Percentiles rank a stretch among this genome's conserved stretches.
These are phyloP conservation scores for Sonneratia alba DNA, from an alignment of 345 rosid species.

Conservation along the genomic window DNA sequence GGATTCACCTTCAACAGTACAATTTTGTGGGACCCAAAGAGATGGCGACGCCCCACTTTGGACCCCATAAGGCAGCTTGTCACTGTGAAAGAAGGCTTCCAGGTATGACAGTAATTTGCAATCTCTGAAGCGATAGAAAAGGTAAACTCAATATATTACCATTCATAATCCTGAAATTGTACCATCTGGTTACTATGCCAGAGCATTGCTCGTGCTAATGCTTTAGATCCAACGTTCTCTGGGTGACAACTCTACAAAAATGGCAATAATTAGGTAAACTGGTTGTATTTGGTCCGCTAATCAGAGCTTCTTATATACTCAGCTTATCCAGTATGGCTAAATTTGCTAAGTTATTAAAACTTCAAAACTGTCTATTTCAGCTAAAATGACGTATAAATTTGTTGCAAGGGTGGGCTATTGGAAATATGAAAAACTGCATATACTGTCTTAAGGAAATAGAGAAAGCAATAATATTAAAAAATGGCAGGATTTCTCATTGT, in stretches of 20 bases:
- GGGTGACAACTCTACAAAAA: background rate
- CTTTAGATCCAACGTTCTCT: background rate
- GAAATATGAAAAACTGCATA: too few relatives aligned
- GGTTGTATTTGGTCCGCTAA: background rate
- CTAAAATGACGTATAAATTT: too few relatives aligned
- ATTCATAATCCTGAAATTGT: background rate
- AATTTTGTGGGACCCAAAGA: slow-evolving; percentile 83
- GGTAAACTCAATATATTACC: background rate
- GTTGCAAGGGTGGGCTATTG: too few relatives aligned
- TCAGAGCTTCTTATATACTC: background rate
- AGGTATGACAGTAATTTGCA: slow-evolving; percentile 36
- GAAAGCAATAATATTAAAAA: slow-evolving; percentile 38
- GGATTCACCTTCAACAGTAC: slow-evolving; percentile 97
- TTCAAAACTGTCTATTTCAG: background rate
- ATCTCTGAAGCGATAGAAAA: background rate
- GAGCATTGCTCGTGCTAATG: background rate
- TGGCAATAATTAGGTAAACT: background rate
- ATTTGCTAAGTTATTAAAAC: background rate
- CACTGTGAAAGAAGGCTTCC: slow-evolving; percentile 85
- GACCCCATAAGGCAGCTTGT: slow-evolving; percentile 63
- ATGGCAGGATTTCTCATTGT: slow-evolving; percentile 7
- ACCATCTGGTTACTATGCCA: background rate
- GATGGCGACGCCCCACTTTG: slow-evolving; percentile 53
- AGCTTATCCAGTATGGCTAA: background rate
- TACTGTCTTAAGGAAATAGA: too few relatives aligned